phyloP scores from a whole-genome alignment of 768 basidiomycete species.

The Lepiota brunneoincarnata region DNA sequence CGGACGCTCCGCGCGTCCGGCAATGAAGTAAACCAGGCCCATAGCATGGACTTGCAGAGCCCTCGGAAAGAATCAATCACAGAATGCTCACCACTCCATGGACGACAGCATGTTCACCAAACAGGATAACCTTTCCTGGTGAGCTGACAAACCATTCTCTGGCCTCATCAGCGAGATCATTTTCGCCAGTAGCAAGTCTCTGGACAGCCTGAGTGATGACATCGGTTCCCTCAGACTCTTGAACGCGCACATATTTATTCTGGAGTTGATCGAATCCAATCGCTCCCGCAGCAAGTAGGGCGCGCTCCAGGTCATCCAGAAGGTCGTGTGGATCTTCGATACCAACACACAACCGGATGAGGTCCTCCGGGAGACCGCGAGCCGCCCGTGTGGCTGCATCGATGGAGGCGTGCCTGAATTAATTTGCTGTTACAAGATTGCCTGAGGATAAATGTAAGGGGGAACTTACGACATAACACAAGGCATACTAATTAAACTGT shows the following conservation, averaged over 20 bases:
- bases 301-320: slow-evolving; percentile 91
- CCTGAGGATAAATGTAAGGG: slow-evolving; percentile 9
- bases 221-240: slow-evolving; percentile 25
- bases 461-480: slow-evolving; percentile 96
- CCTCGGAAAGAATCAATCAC: slow-evolving; percentile 12
- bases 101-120: slow-evolving; percentile 98
- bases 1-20: not conserved
- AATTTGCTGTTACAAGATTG: slow-evolving; percentile 13
- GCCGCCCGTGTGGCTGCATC: slow-evolving; percentile 94
- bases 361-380: slow-evolving; percentile 95
- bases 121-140: slow-evolving; percentile 96
- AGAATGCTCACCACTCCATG: slow-evolving; percentile 81
- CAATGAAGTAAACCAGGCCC: not conserved
- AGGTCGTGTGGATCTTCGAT: slow-evolving; percentile 95
- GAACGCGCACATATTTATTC: slow-evolving; percentile 44
- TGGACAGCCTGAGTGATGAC: slow-evolving; percentile 62
- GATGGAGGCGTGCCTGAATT: slow-evolving; percentile 88
- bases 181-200: slow-evolving; percentile 43
- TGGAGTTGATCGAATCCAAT: slow-evolving; percentile 58
- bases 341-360: slow-evolving; percentile 96
- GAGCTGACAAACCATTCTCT: slow-evolving; percentile 87
- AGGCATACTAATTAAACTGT: slow-evolving; percentile 98
- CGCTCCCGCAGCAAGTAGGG: slow-evolving; percentile 89
- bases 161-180: slow-evolving; percentile 35
- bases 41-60: slow-evolving; percentile 15